Percentiles rank a stretch among this genome's conserved stretches.
phyloP scores from a whole-genome alignment of 352 stramenopile species.

The Phytophthora agathidicida region DNA sequence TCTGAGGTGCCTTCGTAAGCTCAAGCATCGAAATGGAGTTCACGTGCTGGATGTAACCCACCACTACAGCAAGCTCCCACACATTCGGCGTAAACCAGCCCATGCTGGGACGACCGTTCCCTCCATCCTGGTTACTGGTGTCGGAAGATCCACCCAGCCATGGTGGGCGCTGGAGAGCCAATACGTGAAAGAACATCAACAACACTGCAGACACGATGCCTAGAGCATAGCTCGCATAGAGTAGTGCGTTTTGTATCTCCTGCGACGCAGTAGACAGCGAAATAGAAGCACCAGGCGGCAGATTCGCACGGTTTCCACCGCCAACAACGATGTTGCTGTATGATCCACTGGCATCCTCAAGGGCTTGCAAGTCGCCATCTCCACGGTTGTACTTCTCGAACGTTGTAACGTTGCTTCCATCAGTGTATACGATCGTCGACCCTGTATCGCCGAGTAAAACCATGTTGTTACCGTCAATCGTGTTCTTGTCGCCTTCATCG shows the following conservation, averaged over 20 bases:
- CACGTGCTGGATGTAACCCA: constrained; percentile 77
- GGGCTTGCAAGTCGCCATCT: constrained; percentile 11
- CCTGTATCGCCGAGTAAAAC: constrained; percentile 35
- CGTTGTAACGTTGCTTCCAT: constrained; percentile 40
- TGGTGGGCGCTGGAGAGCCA: constrained; percentile 48
- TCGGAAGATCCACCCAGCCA: constrained; percentile 44
- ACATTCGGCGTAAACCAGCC: constrained; percentile 64
- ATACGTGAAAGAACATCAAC: constrained; percentile 62
- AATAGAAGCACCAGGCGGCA: constrained; percentile 64
- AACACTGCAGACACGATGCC: constrained; percentile 50
- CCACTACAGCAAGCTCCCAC: constrained; percentile 67
- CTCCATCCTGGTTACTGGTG: constrained; percentile 13
- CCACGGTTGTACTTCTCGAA: constrained; percentile 47
- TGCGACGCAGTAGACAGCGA: constrained; percentile 49
- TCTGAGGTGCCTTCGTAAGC: constrained; percentile 74
- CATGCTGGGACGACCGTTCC: constrained; percentile 22
- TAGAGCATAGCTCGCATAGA: constrained; percentile 56
- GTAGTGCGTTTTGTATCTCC: constrained; percentile 53
- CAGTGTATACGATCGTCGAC: constrained; percentile 41
- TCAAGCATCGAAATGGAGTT: constrained; percentile 78
- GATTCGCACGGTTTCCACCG: constrained; percentile 51
- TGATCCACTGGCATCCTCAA: constrained; percentile 28
- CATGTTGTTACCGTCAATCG: constrained; percentile 29
- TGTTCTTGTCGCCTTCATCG: constrained; percentile 19
- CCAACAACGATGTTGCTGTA: constrained; percentile 50